A percentile compares a stretch with the other conserved stretches of the same genome.
Conservation (phyloP, 1,284 basidiomycete genomes). For the Tilletia setariae region DNA sequence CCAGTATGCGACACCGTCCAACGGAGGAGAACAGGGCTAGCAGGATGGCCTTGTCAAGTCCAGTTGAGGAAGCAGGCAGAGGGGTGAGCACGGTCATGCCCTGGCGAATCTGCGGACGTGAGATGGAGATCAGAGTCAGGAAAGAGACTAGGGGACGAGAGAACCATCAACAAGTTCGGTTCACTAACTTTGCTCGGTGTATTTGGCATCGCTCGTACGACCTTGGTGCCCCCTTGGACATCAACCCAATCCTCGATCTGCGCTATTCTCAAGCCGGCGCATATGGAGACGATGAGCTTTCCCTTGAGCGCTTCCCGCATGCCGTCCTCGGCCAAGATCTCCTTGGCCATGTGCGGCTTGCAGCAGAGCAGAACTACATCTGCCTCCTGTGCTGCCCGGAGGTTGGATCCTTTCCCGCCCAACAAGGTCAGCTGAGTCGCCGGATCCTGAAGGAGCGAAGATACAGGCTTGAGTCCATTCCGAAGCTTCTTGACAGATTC, state of each 20-base stretch:
- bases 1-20: slow-evolving; percentile 46
- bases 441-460: slow-evolving; percentile 10
- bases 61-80: slow-evolving; percentile 25
- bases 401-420: slow-evolving; percentile 61
- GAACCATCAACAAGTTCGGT: background rate
- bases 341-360: slow-evolving; percentile 83
- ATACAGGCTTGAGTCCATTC: slow-evolving; percentile 44
- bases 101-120: slow-evolving; percentile 39
- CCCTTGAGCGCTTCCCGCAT: slow-evolving; percentile 79
- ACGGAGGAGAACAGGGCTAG: slow-evolving; percentile 49
- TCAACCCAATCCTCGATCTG: slow-evolving; percentile 76
- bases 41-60: slow-evolving; percentile 38
- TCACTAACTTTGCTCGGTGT: slow-evolving; percentile 82
- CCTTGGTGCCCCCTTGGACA: slow-evolving; percentile 64
- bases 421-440: slow-evolving; percentile 8
- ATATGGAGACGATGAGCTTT: slow-evolving; percentile 92
- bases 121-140: background rate
- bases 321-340: slow-evolving; percentile 73
- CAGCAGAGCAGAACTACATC: slow-evolving; percentile 70
- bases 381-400: slow-evolving; percentile 68
- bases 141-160: slow-evolving; percentile 1
- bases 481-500: slow-evolving; percentile 73
- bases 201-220: slow-evolving; percentile 97
- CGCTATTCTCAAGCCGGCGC: slow-evolving; percentile 85
- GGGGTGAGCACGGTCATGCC: slow-evolving; percentile 53